phyloP scores from a whole-genome alignment of 208 protist genomes.

The Leishmania amazonensis region DNA sequence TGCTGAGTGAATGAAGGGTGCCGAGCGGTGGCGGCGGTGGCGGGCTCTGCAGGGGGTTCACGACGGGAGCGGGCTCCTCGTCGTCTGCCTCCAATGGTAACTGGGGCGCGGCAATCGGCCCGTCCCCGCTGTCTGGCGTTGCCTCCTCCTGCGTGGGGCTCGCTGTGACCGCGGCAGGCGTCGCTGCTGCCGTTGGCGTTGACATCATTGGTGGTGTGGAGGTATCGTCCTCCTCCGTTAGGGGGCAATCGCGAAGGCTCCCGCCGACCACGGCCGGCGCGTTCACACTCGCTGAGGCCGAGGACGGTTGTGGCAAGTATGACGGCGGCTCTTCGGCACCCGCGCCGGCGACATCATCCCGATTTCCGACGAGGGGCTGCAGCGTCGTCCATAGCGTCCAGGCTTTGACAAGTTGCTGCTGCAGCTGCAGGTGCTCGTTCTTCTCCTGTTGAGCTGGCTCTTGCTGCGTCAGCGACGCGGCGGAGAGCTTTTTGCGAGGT shows the following conservation, averaged over 20 bases:
- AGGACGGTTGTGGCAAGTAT: constrained; percentile 17
- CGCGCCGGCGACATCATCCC: not conserved
- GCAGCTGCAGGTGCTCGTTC: constrained; percentile 8
- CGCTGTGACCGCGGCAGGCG: not conserved
- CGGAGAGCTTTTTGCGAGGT: not conserved
- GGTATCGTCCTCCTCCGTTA: not conserved
- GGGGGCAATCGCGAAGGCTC: not conserved
- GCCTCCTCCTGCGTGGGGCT: not conserved
- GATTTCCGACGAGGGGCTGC: not conserved
- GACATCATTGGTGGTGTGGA: not conserved
- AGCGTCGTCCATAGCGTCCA: constrained; percentile 26
- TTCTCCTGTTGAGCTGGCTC: not conserved
- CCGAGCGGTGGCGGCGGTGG: not conserved
- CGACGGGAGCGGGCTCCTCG: not conserved
- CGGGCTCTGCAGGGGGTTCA: not conserved
- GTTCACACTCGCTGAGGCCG: not conserved
- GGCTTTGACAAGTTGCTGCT: constrained; percentile 21
- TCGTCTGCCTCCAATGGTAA: not conserved
- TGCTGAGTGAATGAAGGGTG: not conserved
- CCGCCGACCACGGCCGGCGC: not conserved
- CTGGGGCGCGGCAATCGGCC: not conserved
- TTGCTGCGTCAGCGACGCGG: not conserved
- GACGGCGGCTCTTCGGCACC: not conserved
- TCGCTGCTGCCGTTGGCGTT: constrained; percentile 1
- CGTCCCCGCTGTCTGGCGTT: not conserved